These are phyloP conservation scores for Pestalotiopsis sp. DNA, from an alignment of 2,329 filamentous ascomycete species.

Conservation along the genomic window DNA sequence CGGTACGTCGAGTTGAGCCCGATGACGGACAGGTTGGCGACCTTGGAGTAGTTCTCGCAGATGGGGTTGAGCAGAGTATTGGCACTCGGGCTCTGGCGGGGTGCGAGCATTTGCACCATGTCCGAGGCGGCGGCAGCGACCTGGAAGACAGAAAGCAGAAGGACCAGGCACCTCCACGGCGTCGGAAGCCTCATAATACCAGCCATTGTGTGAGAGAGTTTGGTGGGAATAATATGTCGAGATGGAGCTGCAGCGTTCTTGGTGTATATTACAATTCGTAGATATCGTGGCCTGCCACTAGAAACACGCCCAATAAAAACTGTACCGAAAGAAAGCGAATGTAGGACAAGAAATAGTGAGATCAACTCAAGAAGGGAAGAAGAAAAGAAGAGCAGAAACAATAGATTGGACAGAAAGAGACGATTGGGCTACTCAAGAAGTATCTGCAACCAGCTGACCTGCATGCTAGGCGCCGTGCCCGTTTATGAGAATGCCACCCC, in stretches of 20 bases:
- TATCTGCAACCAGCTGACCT: neutral
- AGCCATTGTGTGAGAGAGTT: neutral
- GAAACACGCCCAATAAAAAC: neutral
- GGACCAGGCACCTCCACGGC: neutral
- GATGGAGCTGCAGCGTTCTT: neutral
- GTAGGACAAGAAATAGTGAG: neutral
- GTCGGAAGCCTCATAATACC: neutral
- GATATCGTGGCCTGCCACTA: constrained; percentile 7
- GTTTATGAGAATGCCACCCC: neutral
- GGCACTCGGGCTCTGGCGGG: constrained; percentile 8
- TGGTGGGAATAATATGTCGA: neutral
- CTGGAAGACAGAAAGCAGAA: neutral
- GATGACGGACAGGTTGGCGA: constrained; percentile 49
- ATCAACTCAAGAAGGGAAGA: constrained; percentile 8
- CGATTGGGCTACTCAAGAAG: neutral
- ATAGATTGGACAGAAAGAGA: neutral
- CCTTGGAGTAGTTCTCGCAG: constrained; percentile 44
- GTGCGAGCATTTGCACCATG: neutral
- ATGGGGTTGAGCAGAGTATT: constrained; percentile 1
- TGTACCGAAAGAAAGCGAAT: constrained; percentile 2
- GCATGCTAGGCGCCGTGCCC: neutral
- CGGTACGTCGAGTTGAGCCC: constrained; percentile 47
- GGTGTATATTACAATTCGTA: neutral
- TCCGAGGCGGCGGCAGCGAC: neutral
- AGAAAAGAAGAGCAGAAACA: neutral